Percentiles rank a stretch among this genome's conserved stretches.
phyloP scores from a whole-genome alignment of 106 monocot species.

The Vanilla planifolia region DNA sequence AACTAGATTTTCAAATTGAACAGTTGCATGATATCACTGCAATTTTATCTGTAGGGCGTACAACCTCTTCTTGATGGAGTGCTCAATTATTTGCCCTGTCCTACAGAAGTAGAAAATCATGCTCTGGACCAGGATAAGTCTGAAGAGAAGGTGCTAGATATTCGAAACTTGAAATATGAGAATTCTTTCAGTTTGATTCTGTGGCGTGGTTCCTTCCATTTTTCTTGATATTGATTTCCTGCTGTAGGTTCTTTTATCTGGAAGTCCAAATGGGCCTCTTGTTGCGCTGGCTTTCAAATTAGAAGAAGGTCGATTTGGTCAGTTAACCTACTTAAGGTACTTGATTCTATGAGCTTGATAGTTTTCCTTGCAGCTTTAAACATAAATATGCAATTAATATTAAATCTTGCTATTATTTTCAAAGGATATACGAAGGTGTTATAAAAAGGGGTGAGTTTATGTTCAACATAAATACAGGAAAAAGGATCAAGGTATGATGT shows the following conservation, averaged over 20 bases:
- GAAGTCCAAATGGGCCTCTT: constrained; percentile 75
- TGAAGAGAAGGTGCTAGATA: constrained; percentile 77
- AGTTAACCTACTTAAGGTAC: constrained; percentile 91
- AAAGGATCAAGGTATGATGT: constrained; percentile 84
- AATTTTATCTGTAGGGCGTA: constrained; percentile 59
- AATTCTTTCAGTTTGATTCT: background rate
- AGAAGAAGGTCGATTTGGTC: constrained; percentile 99
- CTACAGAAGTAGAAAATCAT: constrained; percentile 85
- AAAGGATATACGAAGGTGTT: constrained; percentile 91
- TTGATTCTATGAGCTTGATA: background rate
- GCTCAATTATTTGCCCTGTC: constrained; percentile 82
- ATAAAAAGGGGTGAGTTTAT: constrained; percentile 90
- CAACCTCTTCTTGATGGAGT: constrained; percentile 98
- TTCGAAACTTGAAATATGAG: background rate
- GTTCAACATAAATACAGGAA: constrained; percentile 90
- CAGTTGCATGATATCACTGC: constrained; percentile 3
- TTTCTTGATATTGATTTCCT: constrained; percentile 7
- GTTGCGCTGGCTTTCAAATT: constrained; percentile 97
- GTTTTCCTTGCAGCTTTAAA: background rate
- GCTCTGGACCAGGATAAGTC: constrained; percentile 88
- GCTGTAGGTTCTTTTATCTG: constrained; percentile 68
- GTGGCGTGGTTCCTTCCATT: too few relatives aligned
- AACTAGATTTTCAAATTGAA: background rate
- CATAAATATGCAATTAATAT: constrained; percentile 1
- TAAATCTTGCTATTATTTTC: constrained; percentile 8